These are phyloP conservation scores for Brassica juncea DNA, from an alignment of 345 rosid species.

Conservation along the genomic window DNA sequence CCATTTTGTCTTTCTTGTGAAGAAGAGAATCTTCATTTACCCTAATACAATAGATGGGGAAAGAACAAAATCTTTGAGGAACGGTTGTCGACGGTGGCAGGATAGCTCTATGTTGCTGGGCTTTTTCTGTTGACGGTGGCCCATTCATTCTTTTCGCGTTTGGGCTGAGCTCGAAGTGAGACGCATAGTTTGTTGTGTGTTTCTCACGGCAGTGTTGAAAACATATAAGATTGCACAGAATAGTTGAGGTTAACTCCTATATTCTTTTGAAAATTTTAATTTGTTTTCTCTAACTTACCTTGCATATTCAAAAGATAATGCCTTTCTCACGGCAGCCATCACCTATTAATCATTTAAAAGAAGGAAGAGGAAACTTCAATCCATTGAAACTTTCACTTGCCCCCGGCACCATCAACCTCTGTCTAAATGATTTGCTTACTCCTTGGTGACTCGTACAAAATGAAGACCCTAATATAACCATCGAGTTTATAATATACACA, in stretches of 20 bases:
- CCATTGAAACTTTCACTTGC: background rate
- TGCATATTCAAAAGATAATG: background rate
- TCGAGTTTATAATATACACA: no score
- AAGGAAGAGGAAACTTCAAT: background rate
- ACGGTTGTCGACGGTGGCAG: background rate
- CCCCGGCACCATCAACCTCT: background rate
- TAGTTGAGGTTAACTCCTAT: background rate
- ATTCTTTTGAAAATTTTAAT: background rate
- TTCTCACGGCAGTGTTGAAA: background rate
- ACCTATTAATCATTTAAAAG: background rate
- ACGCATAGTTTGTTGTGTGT: background rate
- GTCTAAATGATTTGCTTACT: background rate
- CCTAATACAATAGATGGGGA: background rate
- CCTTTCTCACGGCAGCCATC: background rate
- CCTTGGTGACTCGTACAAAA: background rate
- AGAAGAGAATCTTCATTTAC: slow-evolving; percentile 7
- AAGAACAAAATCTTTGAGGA: background rate
- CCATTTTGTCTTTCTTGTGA: background rate
- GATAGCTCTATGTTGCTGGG: background rate
- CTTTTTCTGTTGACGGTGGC: background rate
- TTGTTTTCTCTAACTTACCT: background rate
- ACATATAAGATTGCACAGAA: background rate
- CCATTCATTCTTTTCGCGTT: background rate
- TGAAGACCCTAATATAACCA: background rate
- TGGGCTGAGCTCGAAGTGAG: background rate